Percentiles rank a stretch among this genome's conserved stretches.
Conservation (phyloP, 805 yeast genomes). For the Pichia nakasei region DNA sequence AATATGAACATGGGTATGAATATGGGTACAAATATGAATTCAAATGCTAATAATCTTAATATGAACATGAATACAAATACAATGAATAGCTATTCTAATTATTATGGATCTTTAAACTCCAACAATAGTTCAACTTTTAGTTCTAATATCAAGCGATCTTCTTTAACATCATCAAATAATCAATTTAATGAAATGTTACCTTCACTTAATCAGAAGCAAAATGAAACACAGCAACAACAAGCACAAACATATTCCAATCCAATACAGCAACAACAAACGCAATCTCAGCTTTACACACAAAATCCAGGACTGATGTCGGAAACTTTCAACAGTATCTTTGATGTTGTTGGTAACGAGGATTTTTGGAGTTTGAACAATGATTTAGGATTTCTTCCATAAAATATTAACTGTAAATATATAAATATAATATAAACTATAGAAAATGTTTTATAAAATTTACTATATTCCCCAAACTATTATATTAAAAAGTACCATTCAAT, state of each 20-base stretch:
- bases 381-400: constrained; percentile 36
- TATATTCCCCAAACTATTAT: no score
- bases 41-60: no score
- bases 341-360: constrained; percentile 28
- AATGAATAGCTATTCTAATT: neutral
- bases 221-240: neutral
- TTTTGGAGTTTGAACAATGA: constrained; percentile 42
- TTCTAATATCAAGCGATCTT: neutral
- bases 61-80: neutral
- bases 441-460: no score
- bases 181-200: no score
- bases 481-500: no score
- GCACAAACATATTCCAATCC: no score
- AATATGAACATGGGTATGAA: neutral
- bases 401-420: no score
- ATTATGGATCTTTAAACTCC: neutral
- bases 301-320: neutral
- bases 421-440: no score
- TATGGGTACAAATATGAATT: no score
- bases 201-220: neutral
- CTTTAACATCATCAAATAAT: neutral
- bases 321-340: constrained; percentile 12
- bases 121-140: neutral
- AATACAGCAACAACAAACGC: no score
- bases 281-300: neutral